Evolutionary conservation across 129 eudicot species (phyloP), one percentile per base, ranked within the genome.

Genomic region (Kitagawia praeruptora): DNA sequence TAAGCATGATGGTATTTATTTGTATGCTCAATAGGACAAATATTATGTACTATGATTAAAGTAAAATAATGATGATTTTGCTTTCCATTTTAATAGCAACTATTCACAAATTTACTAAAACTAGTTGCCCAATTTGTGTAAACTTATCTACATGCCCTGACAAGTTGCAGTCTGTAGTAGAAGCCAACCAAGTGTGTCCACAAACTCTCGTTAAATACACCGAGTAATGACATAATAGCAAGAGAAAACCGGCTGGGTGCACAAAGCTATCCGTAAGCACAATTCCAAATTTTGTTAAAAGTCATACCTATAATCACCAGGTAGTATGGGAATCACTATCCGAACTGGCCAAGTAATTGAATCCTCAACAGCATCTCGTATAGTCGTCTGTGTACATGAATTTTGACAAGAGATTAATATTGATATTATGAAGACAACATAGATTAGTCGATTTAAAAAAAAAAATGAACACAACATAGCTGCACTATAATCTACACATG

Each of bases 301-400:
- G 72, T 74, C 47, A 14, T 84, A 91, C 98, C 98, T 94, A 84
- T 94, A 94, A 84, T 94, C 97, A 74, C 98, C 98, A 37, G 98
- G 98, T 78, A 91, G 56, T 79, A 94, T 91, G 75, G 97, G 98
- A 82, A 94, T 89, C 78, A 94, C 87, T 85, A 89, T 94, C 77
- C 98, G 89, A 69, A 91, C 96, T 40, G 98, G 98, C 98, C 98
- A 94, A 53, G 90, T 94, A 75, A 91, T 94, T 51, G 98, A 94
- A 86, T 94, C 98, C 84, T 94, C 97, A 80, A 94, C 86, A 66
- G 97, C 98, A 81, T 94, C 96, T 82, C 91, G 86, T 83, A 94
- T 94, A 16, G 91, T 94, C 37, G 89, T 83, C 98, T 94, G 91
- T 54, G 83, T 72, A 82, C 71, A 66, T 37, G 64, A 77, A 51